Evolutionary conservation across 2,329 filamentous ascomycete species (phyloP).

Genomic region (Penicillium paneum): DNA sequence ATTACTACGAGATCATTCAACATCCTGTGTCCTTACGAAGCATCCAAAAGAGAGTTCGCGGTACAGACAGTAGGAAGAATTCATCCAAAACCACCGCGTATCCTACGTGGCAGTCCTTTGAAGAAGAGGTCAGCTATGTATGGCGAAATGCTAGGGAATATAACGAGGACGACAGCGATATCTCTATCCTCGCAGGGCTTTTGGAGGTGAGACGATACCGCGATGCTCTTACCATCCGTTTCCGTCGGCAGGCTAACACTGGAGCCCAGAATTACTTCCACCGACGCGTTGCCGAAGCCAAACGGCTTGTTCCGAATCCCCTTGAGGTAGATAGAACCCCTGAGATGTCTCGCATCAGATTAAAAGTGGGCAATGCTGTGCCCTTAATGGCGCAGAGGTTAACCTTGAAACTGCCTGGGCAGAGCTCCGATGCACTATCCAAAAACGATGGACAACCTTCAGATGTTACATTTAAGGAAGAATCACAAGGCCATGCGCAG

Average conservation of each 20-base stretch:
- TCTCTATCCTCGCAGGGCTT: slow-evolving; percentile 71
- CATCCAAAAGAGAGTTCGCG: slow-evolving; percentile 73
- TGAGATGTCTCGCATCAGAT: slow-evolving; percentile 71
- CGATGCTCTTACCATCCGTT: background rate
- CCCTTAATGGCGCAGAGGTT: slow-evolving; percentile 58
- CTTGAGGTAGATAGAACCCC: slow-evolving; percentile 29
- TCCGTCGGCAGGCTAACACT: slow-evolving; percentile 13
- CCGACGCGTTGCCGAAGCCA: slow-evolving; percentile 67
- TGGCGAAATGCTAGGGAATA: slow-evolving; percentile 88
- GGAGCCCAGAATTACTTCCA: slow-evolving; percentile 62
- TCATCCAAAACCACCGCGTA: slow-evolving; percentile 63
- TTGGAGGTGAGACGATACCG: slow-evolving; percentile 61
- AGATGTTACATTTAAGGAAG: slow-evolving; percentile 53
- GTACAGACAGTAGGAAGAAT: slow-evolving; percentile 65
- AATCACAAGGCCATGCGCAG: slow-evolving; percentile 53
- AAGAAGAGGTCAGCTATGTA: slow-evolving; percentile 73
- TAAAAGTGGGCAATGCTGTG: slow-evolving; percentile 60
- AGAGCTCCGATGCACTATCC: slow-evolving; percentile 49
- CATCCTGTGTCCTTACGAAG: slow-evolving; percentile 76
- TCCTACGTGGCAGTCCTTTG: slow-evolving; percentile 78
- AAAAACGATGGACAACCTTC: slow-evolving; percentile 43
- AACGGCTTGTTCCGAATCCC: slow-evolving; percentile 68
- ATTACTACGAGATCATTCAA: slow-evolving; percentile 82
- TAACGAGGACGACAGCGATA: slow-evolving; percentile 88
- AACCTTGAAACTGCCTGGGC: slow-evolving; percentile 66